These are phyloP conservation scores for Ophiocytium majus DNA, from an alignment of 352 stramenopile genomes.

Conservation along the genomic window DNA sequence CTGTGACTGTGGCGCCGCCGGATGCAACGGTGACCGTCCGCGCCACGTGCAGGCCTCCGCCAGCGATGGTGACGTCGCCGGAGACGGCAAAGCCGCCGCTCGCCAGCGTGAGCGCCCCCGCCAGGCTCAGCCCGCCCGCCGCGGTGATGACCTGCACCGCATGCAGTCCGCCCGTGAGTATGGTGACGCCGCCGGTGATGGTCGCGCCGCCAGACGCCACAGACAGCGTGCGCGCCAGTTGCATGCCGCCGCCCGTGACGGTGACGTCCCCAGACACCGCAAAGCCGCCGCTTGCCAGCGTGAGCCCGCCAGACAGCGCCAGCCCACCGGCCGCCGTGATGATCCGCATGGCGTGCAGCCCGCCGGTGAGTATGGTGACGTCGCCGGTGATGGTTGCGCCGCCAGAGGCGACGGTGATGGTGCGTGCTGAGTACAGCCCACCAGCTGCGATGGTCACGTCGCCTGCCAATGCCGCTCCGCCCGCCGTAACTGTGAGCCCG, in stretches of 20 bases:
- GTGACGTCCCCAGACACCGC: not conserved
- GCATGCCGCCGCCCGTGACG: too few relatives aligned
- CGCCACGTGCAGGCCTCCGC: not conserved
- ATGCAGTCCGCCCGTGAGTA: not conserved
- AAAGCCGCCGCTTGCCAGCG: not conserved
- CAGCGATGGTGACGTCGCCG: not conserved
- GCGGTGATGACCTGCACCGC: not conserved
- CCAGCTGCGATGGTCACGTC: not conserved
- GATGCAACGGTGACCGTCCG: not conserved
- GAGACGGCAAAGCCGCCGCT: not conserved
- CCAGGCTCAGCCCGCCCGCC: not conserved
- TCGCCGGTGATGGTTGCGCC: not conserved
- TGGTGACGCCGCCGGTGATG: not conserved
- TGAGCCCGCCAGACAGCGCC: not conserved
- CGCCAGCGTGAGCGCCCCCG: not conserved
- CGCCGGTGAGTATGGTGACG: conserved; percentile 20
- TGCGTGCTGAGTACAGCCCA: not conserved
- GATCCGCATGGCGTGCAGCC: not conserved
- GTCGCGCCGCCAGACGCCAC: not conserved
- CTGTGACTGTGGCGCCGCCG: conserved; percentile 1
- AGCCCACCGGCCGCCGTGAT: not conserved
- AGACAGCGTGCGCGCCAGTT: too few relatives aligned
- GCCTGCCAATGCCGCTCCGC: not conserved
- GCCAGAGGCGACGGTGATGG: not conserved
- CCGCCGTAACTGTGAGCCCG: not conserved